Conservation (phyloP, 352 stramenopile species). For the Globisporangium nunn region DNA sequence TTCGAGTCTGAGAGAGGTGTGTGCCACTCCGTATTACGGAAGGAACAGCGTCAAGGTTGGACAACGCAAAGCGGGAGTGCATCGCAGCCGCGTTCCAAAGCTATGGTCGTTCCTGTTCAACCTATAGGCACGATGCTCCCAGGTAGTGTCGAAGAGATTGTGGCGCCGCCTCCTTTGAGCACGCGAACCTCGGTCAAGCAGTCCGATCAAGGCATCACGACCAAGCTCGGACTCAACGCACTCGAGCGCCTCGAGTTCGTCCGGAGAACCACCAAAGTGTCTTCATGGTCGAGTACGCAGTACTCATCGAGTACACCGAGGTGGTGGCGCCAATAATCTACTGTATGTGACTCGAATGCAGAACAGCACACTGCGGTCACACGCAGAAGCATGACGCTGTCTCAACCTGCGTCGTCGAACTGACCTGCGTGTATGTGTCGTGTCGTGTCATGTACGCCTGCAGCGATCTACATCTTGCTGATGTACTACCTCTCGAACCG, state of each 20-base stretch:
- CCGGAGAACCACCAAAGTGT: slow-evolving; percentile 4
- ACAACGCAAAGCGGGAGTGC: neutral
- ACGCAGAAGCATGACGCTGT: too few species aligned
- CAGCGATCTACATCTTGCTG: slow-evolving; percentile 20
- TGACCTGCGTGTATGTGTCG: neutral
- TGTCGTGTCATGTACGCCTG: too few species aligned
- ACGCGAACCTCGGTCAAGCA: too few species aligned
- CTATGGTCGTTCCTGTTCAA: too few species aligned
- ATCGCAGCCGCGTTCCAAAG: too few species aligned
- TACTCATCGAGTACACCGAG: slow-evolving; percentile 16
- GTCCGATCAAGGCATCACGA: too few species aligned
- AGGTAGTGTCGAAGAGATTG: too few species aligned
- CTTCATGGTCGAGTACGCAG: slow-evolving; percentile 7
- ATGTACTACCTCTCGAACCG: slow-evolving; percentile 30
- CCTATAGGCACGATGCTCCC: too few species aligned
- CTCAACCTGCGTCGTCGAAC: too few species aligned
- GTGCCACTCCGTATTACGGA: neutral
- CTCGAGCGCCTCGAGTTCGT: slow-evolving; percentile 4
- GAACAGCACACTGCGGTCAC: neutral
- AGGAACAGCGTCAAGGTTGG: neutral
- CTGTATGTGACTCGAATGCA: slow-evolving; percentile 6
- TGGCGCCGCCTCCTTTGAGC: too few species aligned
- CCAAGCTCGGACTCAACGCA: neutral
- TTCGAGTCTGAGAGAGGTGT: neutral
- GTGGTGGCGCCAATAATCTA: slow-evolving; percentile 15